phyloP scores from a whole-genome alignment of 495 filamentous ascomycete species.

The Pyrenopolyporus hunteri region DNA sequence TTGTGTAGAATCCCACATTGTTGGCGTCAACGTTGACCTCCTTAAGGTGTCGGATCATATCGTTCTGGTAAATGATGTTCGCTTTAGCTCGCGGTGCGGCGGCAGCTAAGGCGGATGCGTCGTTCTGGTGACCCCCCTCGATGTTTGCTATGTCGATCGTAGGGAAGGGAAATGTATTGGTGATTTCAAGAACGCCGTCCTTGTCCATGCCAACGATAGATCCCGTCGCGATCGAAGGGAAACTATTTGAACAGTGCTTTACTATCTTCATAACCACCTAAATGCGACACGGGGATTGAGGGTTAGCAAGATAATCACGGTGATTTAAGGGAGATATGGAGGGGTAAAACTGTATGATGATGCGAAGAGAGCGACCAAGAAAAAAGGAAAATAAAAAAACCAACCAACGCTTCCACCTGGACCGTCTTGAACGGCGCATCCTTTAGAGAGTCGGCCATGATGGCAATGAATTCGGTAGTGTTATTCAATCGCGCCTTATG shows the following conservation, averaged over 20 bases:
- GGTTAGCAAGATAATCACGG: neutral
- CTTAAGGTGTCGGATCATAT: conserved; percentile 95
- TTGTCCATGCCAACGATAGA: conserved; percentile 93
- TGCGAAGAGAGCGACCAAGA: too few relatives aligned
- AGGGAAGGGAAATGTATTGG: conserved; percentile 94
- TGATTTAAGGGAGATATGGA: neutral
- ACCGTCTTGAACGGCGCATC: conserved; percentile 74
- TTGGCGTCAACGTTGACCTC: conserved; percentile 99
- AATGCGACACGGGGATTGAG: conserved; percentile 14
- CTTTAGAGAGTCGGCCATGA: conserved; percentile 57
- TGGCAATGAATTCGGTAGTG: conserved; percentile 11
- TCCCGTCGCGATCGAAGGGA: conserved; percentile 89
- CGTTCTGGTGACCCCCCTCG: conserved; percentile 78
- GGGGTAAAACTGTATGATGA: too few relatives aligned
- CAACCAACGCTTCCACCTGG: conserved; percentile 83
- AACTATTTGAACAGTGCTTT: conserved; percentile 85
- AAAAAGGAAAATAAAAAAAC: conserved; percentile 30
- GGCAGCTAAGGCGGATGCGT: conserved; percentile 76
- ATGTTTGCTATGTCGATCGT: conserved; percentile 72
- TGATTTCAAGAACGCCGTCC: conserved; percentile 82
- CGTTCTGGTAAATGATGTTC: conserved; percentile 86
- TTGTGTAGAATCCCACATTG: conserved; percentile 98
- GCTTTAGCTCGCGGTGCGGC: conserved; percentile 90
- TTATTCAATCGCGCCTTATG: neutral
- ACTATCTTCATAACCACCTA: conserved; percentile 97